A percentile compares a stretch with the other conserved stretches of the same genome.
phyloP scores from a whole-genome alignment of 1,139 yeast genomes.

The Suhomyces yuchorum region DNA sequence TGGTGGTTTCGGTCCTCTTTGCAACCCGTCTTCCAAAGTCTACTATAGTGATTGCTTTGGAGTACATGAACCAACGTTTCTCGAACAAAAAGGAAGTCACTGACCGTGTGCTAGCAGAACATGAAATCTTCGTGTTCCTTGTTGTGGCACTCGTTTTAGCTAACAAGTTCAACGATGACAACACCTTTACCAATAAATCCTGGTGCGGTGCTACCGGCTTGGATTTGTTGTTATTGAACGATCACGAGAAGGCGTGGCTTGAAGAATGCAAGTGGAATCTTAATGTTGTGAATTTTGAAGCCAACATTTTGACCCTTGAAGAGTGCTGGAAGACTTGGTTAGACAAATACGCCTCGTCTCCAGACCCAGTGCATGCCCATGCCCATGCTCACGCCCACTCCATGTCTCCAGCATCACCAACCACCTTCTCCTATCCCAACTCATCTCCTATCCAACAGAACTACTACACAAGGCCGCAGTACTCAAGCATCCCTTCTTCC shows the following conservation, averaged over 20 bases:
- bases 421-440: slow-evolving; percentile 19
- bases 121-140: slow-evolving; percentile 60
- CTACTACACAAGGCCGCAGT: slow-evolving; percentile 9
- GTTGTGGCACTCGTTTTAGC: slow-evolving; percentile 79
- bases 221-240: slow-evolving; percentile 58
- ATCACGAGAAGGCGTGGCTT: slow-evolving; percentile 77
- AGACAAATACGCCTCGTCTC: slow-evolving; percentile 31
- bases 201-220: slow-evolving; percentile 96
- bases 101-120: slow-evolving; percentile 34
- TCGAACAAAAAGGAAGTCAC: slow-evolving; percentile 24
- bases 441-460: slow-evolving; percentile 24
- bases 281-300: slow-evolving; percentile 46
- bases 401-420: slow-evolving; percentile 17
- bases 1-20: slow-evolving; percentile 67
- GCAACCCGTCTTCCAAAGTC: slow-evolving; percentile 91
- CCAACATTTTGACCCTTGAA: slow-evolving; percentile 45
- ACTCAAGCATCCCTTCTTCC: slow-evolving; percentile 29
- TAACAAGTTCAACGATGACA: slow-evolving; percentile 94
- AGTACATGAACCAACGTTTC: slow-evolving; percentile 61
- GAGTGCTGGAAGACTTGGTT: slow-evolving; percentile 53
- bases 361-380: slow-evolving; percentile 1
- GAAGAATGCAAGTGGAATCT: slow-evolving; percentile 49
- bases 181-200: slow-evolving; percentile 90
- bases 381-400: not conserved
- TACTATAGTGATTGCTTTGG: slow-evolving; percentile 76